Base-by-base conservation (phyloP, 345 rosid genomes). In the Litchi chinensis region DNA sequence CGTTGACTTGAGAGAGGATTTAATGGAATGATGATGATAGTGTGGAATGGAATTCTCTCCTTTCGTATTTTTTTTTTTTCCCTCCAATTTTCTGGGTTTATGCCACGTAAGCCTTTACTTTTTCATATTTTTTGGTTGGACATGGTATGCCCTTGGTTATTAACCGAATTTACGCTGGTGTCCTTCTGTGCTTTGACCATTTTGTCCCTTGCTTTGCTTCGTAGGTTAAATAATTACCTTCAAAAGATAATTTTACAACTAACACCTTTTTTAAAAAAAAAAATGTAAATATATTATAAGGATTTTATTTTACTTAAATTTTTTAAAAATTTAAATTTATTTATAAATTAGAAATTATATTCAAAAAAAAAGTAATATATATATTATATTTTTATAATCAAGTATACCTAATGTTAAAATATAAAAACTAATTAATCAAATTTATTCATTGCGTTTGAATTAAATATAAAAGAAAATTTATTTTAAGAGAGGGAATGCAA, bases 41-140 rank as follows among this genome's bases (percentile, higher is more conserved):
- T 5, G 10, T 56, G 40, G 5, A 44, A 46, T 52, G 11, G 22
- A 26, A 50, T 50, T 71, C 15, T 71, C 52, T 46, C 5, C 10
- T 46, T 46, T 46, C 28, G 5, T 46, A 2, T 8, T 9, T 10
- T 44, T 21, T 22, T 70, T 26, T 26, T n/a, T n/a, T n/a, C n/a
- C 39, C 39, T 57, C 11, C 10, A 37, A 37, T 57, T n/a, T 57
- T 59, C 50, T 46, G 70, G 62, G 46, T 48, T 12, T n/a, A 28
- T 65, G 32, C 37, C 78, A 75, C 64, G 78, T 65, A 28, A 75
- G 63, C 60, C 19, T 24, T 41, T 68, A 8, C 21, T 46, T 44
- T 26, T n/a, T 5, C 10, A 3, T 10, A 56, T 64, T 13, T 13
- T 9, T 64, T 9, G 3, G 1, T 28, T 65, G 16, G 24, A 63